A percentile compares a stretch with the other conserved stretches of the same genome.
Conservation (phyloP, 306 rosid species). For the Fragaria ananassa region DNA sequence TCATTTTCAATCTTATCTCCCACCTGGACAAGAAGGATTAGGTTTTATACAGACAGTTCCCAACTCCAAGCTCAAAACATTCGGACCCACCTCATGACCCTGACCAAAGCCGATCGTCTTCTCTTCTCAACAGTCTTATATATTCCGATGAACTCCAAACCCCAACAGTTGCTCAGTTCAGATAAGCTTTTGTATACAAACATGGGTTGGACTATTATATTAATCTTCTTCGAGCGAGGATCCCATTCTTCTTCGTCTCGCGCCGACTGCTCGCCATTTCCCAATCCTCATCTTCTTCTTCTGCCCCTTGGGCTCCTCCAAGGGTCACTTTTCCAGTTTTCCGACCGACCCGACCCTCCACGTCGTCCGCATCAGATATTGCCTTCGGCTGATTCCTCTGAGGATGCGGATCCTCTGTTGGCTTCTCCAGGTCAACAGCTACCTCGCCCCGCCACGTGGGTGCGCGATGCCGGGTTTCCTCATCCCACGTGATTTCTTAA, state of each 20-base stretch:
- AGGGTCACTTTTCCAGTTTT: constrained; percentile 43
- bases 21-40: neutral
- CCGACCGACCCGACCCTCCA: constrained; percentile 2
- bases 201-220: neutral
- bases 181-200: neutral
- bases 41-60: neutral
- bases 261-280: constrained; percentile 35
- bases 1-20: neutral
- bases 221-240: neutral
- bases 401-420: constrained; percentile 19
- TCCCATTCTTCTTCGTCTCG: neutral
- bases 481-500: constrained; percentile 24
- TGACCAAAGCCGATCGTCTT: neutral
- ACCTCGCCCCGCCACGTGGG: constrained; percentile 18
- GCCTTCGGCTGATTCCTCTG: constrained; percentile 14
- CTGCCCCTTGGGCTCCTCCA: constrained; percentile 44
- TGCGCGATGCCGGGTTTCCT: constrained; percentile 35
- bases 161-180: neutral
- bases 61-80: neutral
- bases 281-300: constrained; percentile 3
- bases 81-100: neutral
- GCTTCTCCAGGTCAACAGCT: neutral
- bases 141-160: neutral
- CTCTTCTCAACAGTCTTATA: neutral
- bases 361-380: neutral